Evolutionary conservation across 2,329 filamentous ascomycete genomes (phyloP), one percentile per base, ranked within the genome.

Genomic region (Pseudogymnoascus sp.): DNA sequence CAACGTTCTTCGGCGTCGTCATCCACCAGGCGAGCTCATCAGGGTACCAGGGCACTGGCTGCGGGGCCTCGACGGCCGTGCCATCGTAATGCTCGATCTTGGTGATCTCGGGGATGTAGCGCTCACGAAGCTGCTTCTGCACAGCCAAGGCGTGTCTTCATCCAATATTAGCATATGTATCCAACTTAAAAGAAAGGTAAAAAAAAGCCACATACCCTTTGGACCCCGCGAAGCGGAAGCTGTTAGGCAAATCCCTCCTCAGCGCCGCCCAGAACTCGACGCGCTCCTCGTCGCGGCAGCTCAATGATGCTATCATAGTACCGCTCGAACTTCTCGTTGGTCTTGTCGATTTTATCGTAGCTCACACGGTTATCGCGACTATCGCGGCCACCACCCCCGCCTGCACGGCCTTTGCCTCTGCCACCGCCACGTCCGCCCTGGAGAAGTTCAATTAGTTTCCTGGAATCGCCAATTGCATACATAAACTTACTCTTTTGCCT

Each of bases 21-120:
- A 97, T 97, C 76, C 88, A 92, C 89, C 96, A 99, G 59, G 95
- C 95, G 65, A 99, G 86, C 72, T 91, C 86, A 73, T 97, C 92
- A 43, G 95, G 95, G 75, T 96, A 99, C 91, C 93, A 97, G 33
- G 87, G 80, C 63, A 99, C 88, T 0, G 90, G 84, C 72, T 85
- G 82, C 8, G 95, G 95, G 11, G 95, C 86, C 65, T 93, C 86
- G 68, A 97, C 93, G 12, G 83, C 82, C 70, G 88, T 82, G 71
- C 90, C 93, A 76, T 99, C 91, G 72, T 87, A 85, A 75, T 90
- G 85, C 72, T 90, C 84, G 73, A 96, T 95, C 64, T 88, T 87
- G 60, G 86, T 88, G 69, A 99, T 96, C 71, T 96, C 85, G 60
- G 95, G 95, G 67, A 97, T 91, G 74, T 97, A 96, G 75, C 89